phyloP scores from a whole-genome alignment of 768 basidiomycete species.

The Sporobolomyces phaffii region DNA sequence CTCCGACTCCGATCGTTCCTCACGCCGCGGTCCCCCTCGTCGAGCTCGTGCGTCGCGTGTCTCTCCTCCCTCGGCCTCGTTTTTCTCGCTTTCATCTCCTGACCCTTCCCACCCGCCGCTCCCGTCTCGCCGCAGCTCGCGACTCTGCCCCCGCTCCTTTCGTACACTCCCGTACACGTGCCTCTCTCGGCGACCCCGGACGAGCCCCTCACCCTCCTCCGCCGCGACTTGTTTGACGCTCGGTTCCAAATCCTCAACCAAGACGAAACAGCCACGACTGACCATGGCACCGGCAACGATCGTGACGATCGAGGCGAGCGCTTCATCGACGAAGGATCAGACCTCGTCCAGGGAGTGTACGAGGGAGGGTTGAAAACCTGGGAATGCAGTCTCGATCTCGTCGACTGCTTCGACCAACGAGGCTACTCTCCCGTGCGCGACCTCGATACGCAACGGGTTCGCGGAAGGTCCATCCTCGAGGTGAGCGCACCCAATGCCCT shows the following conservation, averaged over 20 bases:
- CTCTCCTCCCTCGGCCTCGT: no score
- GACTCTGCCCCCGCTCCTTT: slow-evolving; percentile 64
- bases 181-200: slow-evolving; percentile 48
- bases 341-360: slow-evolving; percentile 84
- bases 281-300: slow-evolving; percentile 10
- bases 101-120: background rate
- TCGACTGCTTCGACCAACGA: slow-evolving; percentile 53
- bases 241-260: slow-evolving; percentile 84
- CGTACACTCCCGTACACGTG: slow-evolving; percentile 66
- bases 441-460: slow-evolving; percentile 42
- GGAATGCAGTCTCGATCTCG: slow-evolving; percentile 89
- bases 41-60: slow-evolving; percentile 44
- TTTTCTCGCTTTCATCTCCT: background rate
- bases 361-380: slow-evolving; percentile 97
- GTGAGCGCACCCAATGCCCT: no score
- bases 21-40: slow-evolving; percentile 37
- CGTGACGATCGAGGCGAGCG: slow-evolving; percentile 47
- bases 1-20: no score
- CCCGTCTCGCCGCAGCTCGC: slow-evolving; percentile 54
- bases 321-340: slow-evolving; percentile 75
- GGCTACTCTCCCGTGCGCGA: slow-evolving; percentile 32
- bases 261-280: slow-evolving; percentile 42
- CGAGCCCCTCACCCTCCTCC: slow-evolving; percentile 51
- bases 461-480: slow-evolving; percentile 64
- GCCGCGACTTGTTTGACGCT: slow-evolving; percentile 89